Evolutionary conservation across 169 alveolate genomes (phyloP), one percentile per base, ranked within the genome.

Genomic region (Plasmodium gonderi): DNA sequence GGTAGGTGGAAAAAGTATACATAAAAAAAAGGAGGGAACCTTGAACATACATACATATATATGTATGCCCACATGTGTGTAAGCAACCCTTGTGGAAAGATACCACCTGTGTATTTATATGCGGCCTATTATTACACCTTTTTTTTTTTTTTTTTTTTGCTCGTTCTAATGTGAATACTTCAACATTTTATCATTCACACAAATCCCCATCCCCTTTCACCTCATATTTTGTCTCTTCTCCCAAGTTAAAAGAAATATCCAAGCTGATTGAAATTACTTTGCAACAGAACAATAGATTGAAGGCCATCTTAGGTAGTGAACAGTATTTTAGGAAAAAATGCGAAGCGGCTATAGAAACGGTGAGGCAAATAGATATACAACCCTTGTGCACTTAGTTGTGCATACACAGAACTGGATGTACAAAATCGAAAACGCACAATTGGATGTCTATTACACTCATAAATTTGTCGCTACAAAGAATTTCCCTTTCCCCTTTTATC

Each of bases 261-360:
- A 81, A 45, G 74, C 29, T 68, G 80, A 81, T 81, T 33, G 91
- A 81, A 67, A 38, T 79, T 17, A 81, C 91, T n/a, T 17, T 81
- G 51, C 79, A 65, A n/a, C 91, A 81, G 36, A 81, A 81, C 38
- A 81, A 81, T 29, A 42, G 91, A 45, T 17, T 81, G 51, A 81
- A 81, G 38, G 31, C 31, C 54, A 81, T 81, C 51, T 42, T 81
- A 26, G 77, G 79, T 11, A 81, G 74, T 68, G 91, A 81, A 49
- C 20, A 67, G 12, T 81, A 81, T 72, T 68, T 81, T 20, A 81
- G 80, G 80, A 81, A 81, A 72, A 81, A 81, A 36, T 81, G 91
- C 38, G 91, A 81, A 49, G 91, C 91, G 11, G 26, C 91, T 17
- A 26, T 81, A 72, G 91, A 81, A 68, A 81, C 54, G 23, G 91